Evolutionary conservation across 306 rosid genomes (phyloP).

Genomic region (Citrullus colocynthis): DNA sequence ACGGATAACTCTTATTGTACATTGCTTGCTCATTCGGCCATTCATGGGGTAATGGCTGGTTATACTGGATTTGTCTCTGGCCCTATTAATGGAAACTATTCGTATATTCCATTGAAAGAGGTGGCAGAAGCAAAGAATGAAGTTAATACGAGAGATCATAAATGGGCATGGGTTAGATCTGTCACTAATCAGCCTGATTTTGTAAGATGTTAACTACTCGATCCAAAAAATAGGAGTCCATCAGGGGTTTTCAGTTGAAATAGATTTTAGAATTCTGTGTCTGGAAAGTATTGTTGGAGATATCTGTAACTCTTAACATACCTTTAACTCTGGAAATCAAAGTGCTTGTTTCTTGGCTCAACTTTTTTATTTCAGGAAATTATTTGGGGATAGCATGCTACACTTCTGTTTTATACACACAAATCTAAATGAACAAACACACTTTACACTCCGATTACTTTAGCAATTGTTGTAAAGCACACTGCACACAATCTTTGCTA

Average conservation of each 20-base stretch:
- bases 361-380: not conserved
- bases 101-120: constrained; percentile 72
- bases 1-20: constrained; percentile 69
- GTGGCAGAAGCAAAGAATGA: constrained; percentile 51
- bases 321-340: not conserved
- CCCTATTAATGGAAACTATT: constrained; percentile 54
- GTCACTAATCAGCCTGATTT: constrained; percentile 82
- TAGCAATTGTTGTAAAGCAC: not conserved
- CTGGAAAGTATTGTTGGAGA: not conserved
- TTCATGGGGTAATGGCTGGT: constrained; percentile 88
- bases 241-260: not conserved
- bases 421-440: not conserved
- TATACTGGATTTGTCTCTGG: constrained; percentile 74
- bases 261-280: not conserved
- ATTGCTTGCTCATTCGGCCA: constrained; percentile 68
- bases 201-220: constrained; percentile 9
- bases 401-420: not conserved
- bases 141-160: constrained; percentile 50
- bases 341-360: not conserved
- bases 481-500: not conserved
- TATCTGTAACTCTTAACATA: not conserved
- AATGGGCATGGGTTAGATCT: constrained; percentile 95
- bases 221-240: not conserved
- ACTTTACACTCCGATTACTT: too few relatives aligned
- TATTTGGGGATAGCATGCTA: not conserved